phyloP scores from a whole-genome alignment of 1,284 basidiomycete genomes.

The Xerocomus tenax region DNA sequence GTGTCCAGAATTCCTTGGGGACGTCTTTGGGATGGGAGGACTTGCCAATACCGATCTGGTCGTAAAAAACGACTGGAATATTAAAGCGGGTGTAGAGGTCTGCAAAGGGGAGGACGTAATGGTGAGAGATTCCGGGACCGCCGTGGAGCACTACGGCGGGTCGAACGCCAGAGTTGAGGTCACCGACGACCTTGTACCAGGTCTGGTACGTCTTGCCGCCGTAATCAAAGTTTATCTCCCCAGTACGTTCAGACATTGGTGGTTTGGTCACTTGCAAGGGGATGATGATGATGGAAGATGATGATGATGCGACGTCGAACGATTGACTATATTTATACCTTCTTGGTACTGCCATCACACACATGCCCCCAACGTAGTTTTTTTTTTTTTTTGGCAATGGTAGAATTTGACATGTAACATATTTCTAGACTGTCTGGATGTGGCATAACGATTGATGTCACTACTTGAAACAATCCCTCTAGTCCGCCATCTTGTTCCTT shows the following conservation, averaged over 20 bases:
- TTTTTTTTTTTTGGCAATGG: too few species aligned
- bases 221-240: slow-evolving; percentile 9
- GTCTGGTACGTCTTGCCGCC: slow-evolving; percentile 17
- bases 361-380: too few species aligned
- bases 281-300: not conserved
- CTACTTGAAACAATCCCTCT: too few species aligned
- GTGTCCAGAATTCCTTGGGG: slow-evolving; percentile 38
- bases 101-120: slow-evolving; percentile 36
- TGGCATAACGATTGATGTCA: too few species aligned
- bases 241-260: slow-evolving; percentile 17
- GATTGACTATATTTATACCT: not conserved
- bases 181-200: slow-evolving; percentile 22
- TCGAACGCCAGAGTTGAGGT: slow-evolving; percentile 6
- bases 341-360: too few species aligned
- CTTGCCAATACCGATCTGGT: slow-evolving; percentile 41
- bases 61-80: slow-evolving; percentile 44
- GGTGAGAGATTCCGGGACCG: slow-evolving; percentile 38
- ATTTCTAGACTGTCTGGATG: too few species aligned
- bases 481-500: too few species aligned
- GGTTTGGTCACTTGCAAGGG: too few species aligned
- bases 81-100: slow-evolving; percentile 25
- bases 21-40: slow-evolving; percentile 38
- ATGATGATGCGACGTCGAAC: not conserved
- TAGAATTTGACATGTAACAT: too few species aligned
- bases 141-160: slow-evolving; percentile 39